phyloP scores from a whole-genome alignment of 768 basidiomycete genomes.

The Cyathus striatus region DNA sequence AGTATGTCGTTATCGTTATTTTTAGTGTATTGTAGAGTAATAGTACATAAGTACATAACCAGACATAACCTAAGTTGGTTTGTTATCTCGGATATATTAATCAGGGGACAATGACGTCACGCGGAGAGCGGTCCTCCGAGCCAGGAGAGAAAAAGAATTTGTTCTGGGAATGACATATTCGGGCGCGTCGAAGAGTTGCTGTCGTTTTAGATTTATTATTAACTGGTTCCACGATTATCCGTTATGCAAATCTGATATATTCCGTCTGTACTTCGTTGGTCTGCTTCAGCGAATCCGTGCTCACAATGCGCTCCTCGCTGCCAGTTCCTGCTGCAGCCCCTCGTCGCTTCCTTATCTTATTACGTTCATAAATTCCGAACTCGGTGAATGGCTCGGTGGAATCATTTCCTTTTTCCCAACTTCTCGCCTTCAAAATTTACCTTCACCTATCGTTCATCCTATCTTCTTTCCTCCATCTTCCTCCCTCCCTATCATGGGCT shows the following conservation, averaged over 20 bases:
- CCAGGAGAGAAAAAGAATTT: constrained; percentile 31
- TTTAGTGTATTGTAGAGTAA: neutral
- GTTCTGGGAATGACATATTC: neutral
- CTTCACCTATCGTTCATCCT: constrained; percentile 21
- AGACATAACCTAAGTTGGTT: neutral
- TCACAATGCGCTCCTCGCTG: neutral
- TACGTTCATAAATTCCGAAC: constrained; percentile 29
- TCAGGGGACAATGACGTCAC: constrained; percentile 19
- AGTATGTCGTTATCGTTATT: neutral
- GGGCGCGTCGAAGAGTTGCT: constrained; percentile 1
- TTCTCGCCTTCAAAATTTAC: constrained; percentile 11
- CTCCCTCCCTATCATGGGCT: too few relatives aligned
- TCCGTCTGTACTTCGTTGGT: neutral
- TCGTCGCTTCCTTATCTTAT: constrained; percentile 7
- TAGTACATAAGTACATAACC: constrained; percentile 11
- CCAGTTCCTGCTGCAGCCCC: neutral
- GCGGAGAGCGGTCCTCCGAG: constrained; percentile 33
- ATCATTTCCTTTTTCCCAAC: constrained; percentile 21
- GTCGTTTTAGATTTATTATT: neutral
- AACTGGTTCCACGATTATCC: too few relatives aligned
- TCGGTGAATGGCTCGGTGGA: constrained; percentile 59
- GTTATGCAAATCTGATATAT: too few relatives aligned
- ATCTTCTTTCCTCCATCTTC: too few relatives aligned
- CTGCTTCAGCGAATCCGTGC: neutral
- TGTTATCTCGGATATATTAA: constrained; percentile 3